These are phyloP conservation scores for Ophiostoma ulmi DNA, from an alignment of 2,329 filamentous ascomycete species.

Conservation along the genomic window DNA sequence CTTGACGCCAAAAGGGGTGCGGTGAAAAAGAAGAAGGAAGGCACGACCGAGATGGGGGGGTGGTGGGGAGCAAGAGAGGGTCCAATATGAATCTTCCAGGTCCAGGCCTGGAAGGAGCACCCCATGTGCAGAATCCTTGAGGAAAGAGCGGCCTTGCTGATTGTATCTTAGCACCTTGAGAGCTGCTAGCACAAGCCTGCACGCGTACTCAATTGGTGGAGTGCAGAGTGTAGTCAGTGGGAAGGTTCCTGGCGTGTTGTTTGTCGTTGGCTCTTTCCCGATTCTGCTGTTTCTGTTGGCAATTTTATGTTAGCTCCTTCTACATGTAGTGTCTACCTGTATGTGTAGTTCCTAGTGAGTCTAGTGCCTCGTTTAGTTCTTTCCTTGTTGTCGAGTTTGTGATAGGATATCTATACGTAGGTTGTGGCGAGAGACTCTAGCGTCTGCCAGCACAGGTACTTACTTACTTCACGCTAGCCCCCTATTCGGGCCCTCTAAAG, in stretches of 20 bases:
- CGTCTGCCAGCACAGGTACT: neutral
- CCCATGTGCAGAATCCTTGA: neutral
- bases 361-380: neutral
- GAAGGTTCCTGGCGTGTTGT: neutral
- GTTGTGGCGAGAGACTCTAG: neutral
- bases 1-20: conserved; percentile 2
- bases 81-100: neutral
- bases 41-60: conserved; percentile 16
- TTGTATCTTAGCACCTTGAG: neutral
- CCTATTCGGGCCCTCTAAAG: conserved; percentile 1
- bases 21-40: conserved; percentile 15
- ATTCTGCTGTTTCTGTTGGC: neutral
- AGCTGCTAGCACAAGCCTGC: neutral
- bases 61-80: neutral
- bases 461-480: conserved; percentile 2
- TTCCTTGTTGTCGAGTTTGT: neutral
- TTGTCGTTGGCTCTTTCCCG: neutral
- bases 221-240: neutral
- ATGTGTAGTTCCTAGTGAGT: neutral
- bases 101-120: conserved; percentile 9
- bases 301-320: neutral
- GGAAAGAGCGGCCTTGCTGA: neutral
- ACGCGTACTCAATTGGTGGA: conserved; percentile 11
- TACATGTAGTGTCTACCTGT: neutral
- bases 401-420: neutral